Evolutionary conservation across 257 asterid species (phyloP).

Genomic region (Verbena officinalis): DNA sequence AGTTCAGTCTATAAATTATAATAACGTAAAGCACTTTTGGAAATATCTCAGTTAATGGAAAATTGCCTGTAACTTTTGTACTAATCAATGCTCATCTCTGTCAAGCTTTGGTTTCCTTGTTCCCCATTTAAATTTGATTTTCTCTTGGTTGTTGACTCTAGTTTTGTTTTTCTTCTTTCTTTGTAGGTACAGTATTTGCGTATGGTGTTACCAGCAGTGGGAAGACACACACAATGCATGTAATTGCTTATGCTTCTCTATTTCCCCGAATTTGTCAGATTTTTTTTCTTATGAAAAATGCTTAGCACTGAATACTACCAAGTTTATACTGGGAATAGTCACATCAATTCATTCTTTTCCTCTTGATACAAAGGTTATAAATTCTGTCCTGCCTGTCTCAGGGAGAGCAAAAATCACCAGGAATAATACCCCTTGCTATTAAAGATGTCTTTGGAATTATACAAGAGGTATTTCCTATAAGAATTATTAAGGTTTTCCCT

Average conservation of each 20-base stretch:
- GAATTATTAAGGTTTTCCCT: conserved; percentile 21
- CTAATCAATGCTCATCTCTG: conserved; percentile 17
- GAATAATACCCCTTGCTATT: conserved; percentile 78
- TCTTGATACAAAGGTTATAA: conserved; percentile 10
- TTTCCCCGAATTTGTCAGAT: neutral
- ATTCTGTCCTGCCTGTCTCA: conserved; percentile 33
- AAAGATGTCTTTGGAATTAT: conserved; percentile 88
- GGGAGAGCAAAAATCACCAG: conserved; percentile 97
- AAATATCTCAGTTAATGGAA: neutral
- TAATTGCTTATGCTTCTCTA: conserved; percentile 35
- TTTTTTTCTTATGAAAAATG: conserved; percentile 1
- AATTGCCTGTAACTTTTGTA: conserved; percentile 13
- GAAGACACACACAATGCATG: conserved; percentile 93
- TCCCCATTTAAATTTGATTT: neutral
- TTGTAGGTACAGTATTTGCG: conserved; percentile 81
- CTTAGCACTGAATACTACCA: neutral
- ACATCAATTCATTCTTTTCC: conserved; percentile 15
- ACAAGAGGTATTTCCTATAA: conserved; percentile 62
- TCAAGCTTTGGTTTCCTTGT: conserved; percentile 2
- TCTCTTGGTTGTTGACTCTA: conserved; percentile 25
- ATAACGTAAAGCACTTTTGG: neutral
- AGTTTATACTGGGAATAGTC: conserved; percentile 6
- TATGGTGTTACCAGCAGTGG: conserved; percentile 94
- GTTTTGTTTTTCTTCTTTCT: conserved; percentile 16
- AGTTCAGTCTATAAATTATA: neutral